These are phyloP conservation scores for Colletotrichum sp. DNA, from an alignment of 2,329 filamentous ascomycete genomes.

Conservation along the genomic window DNA sequence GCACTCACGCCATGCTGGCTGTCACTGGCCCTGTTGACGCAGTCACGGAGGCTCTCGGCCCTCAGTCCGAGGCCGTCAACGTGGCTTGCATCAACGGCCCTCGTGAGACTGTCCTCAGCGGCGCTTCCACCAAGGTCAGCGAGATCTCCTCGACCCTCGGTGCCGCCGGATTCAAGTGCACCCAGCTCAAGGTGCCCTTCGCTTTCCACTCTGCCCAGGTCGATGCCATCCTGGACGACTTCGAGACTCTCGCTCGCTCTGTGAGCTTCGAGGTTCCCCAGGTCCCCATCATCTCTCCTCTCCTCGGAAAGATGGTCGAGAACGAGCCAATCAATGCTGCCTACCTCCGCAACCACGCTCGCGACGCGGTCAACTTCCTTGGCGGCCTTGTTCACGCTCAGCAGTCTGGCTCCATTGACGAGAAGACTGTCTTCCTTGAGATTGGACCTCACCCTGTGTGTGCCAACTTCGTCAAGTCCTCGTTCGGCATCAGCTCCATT, in stretches of 20 bases:
- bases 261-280: conserved; percentile 48
- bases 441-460: conserved; percentile 75
- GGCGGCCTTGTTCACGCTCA: conserved; percentile 62
- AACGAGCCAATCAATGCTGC: conserved; percentile 54
- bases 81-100: conserved; percentile 79
- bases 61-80: conserved; percentile 43
- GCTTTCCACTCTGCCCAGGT: conserved; percentile 61
- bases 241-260: conserved; percentile 50
- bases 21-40: conserved; percentile 54
- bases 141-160: conserved; percentile 44
- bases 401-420: conserved; percentile 57
- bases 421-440: conserved; percentile 72
- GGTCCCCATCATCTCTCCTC: conserved; percentile 71
- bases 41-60: conserved; percentile 57
- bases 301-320: conserved; percentile 59
- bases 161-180: conserved; percentile 43
- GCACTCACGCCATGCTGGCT: conserved; percentile 67
- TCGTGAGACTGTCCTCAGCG: conserved; percentile 74
- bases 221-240: conserved; percentile 60
- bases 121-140: conserved; percentile 44
- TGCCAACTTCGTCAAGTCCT: conserved; percentile 66
- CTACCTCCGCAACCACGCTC: conserved; percentile 66
- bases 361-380: conserved; percentile 71
- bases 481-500: conserved; percentile 55
- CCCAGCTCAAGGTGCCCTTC: conserved; percentile 54